Evolutionary conservation across 176 grass and related monocot species (phyloP).

Genomic region (Paspalum notatum): DNA sequence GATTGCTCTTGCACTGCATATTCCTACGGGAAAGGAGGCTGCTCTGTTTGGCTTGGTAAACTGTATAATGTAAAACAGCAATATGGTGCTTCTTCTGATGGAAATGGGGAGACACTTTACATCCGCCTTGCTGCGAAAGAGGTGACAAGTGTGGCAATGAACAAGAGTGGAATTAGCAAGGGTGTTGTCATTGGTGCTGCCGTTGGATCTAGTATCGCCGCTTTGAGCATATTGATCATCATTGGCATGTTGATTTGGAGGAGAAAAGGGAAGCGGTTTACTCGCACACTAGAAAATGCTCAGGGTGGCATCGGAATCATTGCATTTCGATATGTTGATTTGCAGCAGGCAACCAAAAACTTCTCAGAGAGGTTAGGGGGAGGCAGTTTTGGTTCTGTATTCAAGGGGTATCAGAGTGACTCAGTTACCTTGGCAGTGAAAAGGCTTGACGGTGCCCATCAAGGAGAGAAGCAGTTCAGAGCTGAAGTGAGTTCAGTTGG

Average conservation of each 20-base stretch:
- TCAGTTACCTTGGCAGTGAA: constrained; percentile 6
- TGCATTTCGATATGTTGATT: background rate
- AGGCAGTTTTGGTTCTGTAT: constrained; percentile 18
- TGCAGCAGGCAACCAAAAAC: constrained; percentile 9
- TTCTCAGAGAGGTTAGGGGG: constrained; percentile 21
- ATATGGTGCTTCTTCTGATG: background rate
- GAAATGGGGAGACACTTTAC: background rate
- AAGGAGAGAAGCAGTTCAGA: constrained; percentile 33
- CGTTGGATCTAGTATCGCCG: background rate
- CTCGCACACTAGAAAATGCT: background rate
- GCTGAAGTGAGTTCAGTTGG: constrained; percentile 17
- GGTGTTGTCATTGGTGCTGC: background rate
- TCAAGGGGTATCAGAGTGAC: background rate
- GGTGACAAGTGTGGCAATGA: background rate
- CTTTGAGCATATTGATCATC: background rate
- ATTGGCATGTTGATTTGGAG: background rate
- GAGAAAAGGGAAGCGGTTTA: background rate
- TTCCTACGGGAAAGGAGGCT: background rate
- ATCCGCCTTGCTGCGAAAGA: constrained; percentile 6
- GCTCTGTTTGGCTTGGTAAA: constrained; percentile 8
- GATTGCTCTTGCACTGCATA: constrained; percentile 14
- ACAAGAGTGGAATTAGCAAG: background rate
- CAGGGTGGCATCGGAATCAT: background rate
- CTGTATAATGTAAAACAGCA: background rate
- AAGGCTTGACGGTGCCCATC: constrained; percentile 4